Percentiles rank a stretch among this genome's conserved stretches.
phyloP scores from a whole-genome alignment of 1,284 basidiomycete genomes.

The Trichosporon sp. region DNA sequence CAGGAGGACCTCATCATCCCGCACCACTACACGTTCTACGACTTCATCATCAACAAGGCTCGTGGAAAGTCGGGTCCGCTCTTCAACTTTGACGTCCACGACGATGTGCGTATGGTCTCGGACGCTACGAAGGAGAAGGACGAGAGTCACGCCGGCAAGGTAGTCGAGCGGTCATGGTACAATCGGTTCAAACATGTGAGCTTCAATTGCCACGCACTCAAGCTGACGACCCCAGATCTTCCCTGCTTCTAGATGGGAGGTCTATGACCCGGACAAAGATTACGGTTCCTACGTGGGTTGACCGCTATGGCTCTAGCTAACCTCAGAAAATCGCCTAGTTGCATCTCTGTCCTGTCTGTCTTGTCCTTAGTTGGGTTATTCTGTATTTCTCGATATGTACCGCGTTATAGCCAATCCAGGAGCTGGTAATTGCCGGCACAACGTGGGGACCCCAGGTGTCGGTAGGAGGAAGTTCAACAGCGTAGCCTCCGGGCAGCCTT shows the following conservation, averaged over 20 bases:
- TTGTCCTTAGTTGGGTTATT: not conserved
- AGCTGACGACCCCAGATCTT: conserved; percentile 63
- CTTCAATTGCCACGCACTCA: not conserved
- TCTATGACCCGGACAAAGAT: conserved; percentile 85
- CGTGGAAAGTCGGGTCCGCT: conserved; percentile 95
- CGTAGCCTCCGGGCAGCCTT: no score
- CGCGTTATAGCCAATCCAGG: not conserved
- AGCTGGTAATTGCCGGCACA: not conserved
- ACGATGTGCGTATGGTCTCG: conserved; percentile 90
- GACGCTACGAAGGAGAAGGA: conserved; percentile 97
- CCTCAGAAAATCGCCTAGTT: conserved; percentile 15
- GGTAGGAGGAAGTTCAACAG: no score
- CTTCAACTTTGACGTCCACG: conserved; percentile 99
- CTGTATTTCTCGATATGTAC: not conserved
- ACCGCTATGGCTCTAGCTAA: not conserved
- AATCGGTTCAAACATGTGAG: conserved; percentile 76
- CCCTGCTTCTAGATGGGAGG: conserved; percentile 91
- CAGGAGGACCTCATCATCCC: conserved; percentile 91
- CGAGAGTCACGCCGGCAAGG: conserved; percentile 97
- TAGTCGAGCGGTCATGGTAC: conserved; percentile 94
- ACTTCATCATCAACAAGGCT: conserved; percentile 97
- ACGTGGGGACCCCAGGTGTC: not conserved
- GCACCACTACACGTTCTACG: conserved; percentile 96
- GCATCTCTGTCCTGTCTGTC: not conserved
- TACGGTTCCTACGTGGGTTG: conserved; percentile 68